Evolutionary conservation across 352 stramenopile species (phyloP), one percentile per base, ranked within the genome.

Genomic region (Blastocystis sp.): DNA sequence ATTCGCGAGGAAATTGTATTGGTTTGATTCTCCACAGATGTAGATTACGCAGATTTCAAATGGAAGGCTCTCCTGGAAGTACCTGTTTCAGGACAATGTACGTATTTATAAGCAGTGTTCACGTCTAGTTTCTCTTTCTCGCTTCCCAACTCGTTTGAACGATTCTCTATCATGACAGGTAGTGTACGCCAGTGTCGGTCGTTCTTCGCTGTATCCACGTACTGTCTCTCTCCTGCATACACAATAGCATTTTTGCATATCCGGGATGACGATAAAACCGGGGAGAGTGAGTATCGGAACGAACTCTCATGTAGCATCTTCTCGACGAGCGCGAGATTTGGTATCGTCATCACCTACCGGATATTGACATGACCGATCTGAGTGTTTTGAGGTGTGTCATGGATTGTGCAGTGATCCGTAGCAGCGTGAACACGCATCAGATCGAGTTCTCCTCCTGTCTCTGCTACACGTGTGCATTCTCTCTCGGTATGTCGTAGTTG

Each of bases 41-140:
- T 69, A 69, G 57, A 69, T 69, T n/a, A 9, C 6, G 6, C 57
- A 24, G 6, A 46, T 69, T 34, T 14, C 27, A 11, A 7, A 14
- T 42, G n/a, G n/a, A 21, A 24, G 34, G 18, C 36, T 69, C 29
- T 69, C 16, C 29, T 69, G 57, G 57, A 38, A 40, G 4, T 69
- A 69, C 18, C 8, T 69, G n/a, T 24, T 69, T 40, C 57, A 69
- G 27, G 57, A 69, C 36, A 69, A 69, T 69, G 57, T 38, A 40
- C 4, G 14, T 40, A 4, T 34, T 0, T 69, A 24, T 0, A 14
- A 14, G 7, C n/a, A 14, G n/a, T 40, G 0, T 21, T 69, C 57
- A 69, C 18, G 14, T 21, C 4, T 69, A 69, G 57, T 69, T 69
- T 34, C 18, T 69, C n/a, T 69, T 69, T 24, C 11, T 69, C 18